Base-by-base conservation (phyloP, 108 stramenopile species). In the Nitzschia sp. region DNA sequence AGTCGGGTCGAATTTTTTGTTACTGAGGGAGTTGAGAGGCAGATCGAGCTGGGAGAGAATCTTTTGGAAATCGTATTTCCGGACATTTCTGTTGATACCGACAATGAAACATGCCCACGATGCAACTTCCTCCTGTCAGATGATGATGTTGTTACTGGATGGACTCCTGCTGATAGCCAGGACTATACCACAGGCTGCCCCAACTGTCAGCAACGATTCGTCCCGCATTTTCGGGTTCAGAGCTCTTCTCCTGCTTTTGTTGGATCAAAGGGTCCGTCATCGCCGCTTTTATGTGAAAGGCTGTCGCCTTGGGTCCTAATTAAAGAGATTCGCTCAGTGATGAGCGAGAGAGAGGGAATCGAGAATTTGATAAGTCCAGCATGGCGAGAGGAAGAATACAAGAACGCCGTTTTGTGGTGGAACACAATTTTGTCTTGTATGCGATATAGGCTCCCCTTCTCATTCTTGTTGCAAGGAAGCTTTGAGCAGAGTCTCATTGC, bases 361-460 rank as follows among this genome's bases (percentile, higher is more conserved):
- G 86, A 88, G 46, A 86, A 87, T 49, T 73, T 94, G 30, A 53
- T 90, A 6, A 79, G 72, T 68, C 89, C 93, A 11, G 69, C 83
- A 3, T 94, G 89, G 87, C 74, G 89, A 29, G 84, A 81, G 56
- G 49, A 82, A 19, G 86, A 87, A 46, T 82, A 76, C 76, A 88
- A 91, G 74, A 94, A 94, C 66, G 79, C 85, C 28, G 86, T 89
- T 15, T 57, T 94, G 21, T 94, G 84, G 85, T 94, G 93, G 93
- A 94, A 94, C 74, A 66, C 91, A 57, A 76, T 94, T 26, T 70
- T 94, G 5, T 90, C 89, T 2, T 89, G 82, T 55, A 94, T 90
- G 89, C 62, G 93, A 19, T 90, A 91, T 68, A 62, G 88, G 33
- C 85, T 94, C 29, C 93, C 93, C 1, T 89, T 89, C 61, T 74